Evolutionary conservation across 1,284 basidiomycete species (phyloP), one percentile per base, ranked within the genome.

Genomic region (Agroathelia rolfsii): DNA sequence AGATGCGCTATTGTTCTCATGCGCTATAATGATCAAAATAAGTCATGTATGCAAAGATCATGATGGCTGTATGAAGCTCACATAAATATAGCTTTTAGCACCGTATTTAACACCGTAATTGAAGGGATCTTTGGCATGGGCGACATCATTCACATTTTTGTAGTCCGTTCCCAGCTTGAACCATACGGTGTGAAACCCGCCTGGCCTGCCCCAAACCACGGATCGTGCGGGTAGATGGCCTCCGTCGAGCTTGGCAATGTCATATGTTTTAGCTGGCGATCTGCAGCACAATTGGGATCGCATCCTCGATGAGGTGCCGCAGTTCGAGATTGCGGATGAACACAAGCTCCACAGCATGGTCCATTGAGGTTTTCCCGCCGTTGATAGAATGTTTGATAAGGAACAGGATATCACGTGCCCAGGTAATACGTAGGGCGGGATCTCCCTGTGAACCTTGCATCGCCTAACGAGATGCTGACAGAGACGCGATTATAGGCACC

Each of bases 1-100:
- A 96, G 61, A 49, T 89, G 66, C 0, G 88, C 89, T 80, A 95
- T 94, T n/a, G n/a, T n/a, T 2, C 87, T 90, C 61, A 93, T 69
- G 1, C 89, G 76, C 81, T 89, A 47, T 12, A 32, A 25, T 17
- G 26, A 21, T 32, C 32, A 30, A 32, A 38, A 22, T 10, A 35
- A 30, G 26, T 30, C 17, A 26, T 15, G 14, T 15, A 13, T 26
- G 18, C 27, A 35, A 16, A 43, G 22, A 30, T 10, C 28, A 21
- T 27, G 24, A 25, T 27, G 20, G 28, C 25, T 22, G 12, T 25
- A 22, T 25, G 37, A 20, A 19, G 72, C 82, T 50, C 50, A 86
- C 83, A 51, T 90, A 92, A 39, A 79, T 61, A 53, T 76, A 86
- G 34, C 76, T 76, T 37, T 81, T 81, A 31, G 88, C 82, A 12